Base-by-base conservation (phyloP, 2,329 filamentous ascomycete genomes). In the Monosporascus sp. region DNA sequence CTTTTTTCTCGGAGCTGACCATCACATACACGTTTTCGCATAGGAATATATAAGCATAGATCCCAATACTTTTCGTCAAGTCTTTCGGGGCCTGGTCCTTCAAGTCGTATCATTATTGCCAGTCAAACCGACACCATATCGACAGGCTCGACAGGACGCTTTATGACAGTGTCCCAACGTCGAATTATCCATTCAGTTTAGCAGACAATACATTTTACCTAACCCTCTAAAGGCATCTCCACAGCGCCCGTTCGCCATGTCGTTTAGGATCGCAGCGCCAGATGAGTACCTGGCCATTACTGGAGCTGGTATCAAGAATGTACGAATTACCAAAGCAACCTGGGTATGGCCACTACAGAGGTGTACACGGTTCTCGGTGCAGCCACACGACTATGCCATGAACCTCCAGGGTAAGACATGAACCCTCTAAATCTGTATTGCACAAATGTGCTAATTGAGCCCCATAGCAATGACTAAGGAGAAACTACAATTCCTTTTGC, bases 281-380 rank as follows among this genome's bases (percentile, higher is more conserved):
- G 88, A 91, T 73, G 83, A 91, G 73, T 95, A 94, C 78, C 87
- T 95, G 72, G 89, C 90, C 77, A 82, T 94, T 63, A 94, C 89
- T 63, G 90, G 91, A 73, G 85, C 85, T 72, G 84, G 86, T 60
- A 80, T 96, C 62, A 78, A 85, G 44, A 85, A 80, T 64, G 83
- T 95, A 62, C 82, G 82, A 61, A 91, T 95, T 70, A 84, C 82
- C 66, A 96, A 95, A 73, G 87, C 89, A 59, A 79, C 85, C 52
- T 85, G 87, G 74, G 78, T 91, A 18, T 80, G 78, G 71, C 88
- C 88, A 52, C 83, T 89, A 58, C 88, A 92, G 72, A 80, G 84
- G 65, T 84, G 74, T 69, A 78, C 72, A 53, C 77, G 78, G 63
- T 82, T 82, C 70, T 67, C 64, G 57, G 85, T 89, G 63, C 86